Percentiles rank a stretch among this genome's conserved stretches.
Evolutionary conservation across 2,329 filamentous ascomycete species (phyloP).

Genomic region (Cercospora canescens): DNA sequence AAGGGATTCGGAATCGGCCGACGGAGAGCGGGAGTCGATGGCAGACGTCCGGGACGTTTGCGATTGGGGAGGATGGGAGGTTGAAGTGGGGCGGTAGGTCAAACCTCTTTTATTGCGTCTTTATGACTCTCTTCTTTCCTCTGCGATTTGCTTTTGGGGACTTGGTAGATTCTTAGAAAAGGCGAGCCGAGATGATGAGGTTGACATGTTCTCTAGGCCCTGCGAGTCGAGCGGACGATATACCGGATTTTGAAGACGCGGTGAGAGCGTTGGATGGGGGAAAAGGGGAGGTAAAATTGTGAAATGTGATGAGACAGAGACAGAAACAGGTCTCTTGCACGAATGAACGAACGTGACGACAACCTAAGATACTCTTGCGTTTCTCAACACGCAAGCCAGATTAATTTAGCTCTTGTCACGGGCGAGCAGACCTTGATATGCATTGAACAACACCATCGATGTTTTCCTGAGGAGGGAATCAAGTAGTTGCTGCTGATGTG

Average conservation of each 20-base stretch:
- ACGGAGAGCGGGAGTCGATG: constrained; percentile 67
- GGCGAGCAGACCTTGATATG: not conserved
- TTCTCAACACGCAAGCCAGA: not conserved
- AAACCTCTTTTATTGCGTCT: no score
- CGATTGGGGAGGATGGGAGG: constrained; percentile 54
- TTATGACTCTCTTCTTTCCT: not conserved
- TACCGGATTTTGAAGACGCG: constrained; percentile 55
- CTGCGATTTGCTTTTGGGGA: not conserved
- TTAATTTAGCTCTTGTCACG: not conserved
- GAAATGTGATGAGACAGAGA: no score
- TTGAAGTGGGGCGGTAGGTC: constrained; percentile 52
- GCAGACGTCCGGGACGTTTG: constrained; percentile 69
- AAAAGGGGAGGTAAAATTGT: not conserved
- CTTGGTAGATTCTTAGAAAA: no score
- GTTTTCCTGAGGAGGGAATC: not conserved
- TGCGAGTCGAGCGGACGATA: constrained; percentile 52
- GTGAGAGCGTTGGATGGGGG: constrained; percentile 24
- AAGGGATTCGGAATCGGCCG: constrained; percentile 66
- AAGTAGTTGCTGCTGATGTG: no score
- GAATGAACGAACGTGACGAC: not conserved
- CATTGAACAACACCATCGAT: not conserved
- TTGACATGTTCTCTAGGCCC: constrained; percentile 30
- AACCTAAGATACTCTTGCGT: not conserved
- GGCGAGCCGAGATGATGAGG: not conserved
- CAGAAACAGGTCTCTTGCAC: no score